phyloP scores from a whole-genome alignment of 2,329 filamentous ascomycete genomes.

The Aspergillus eucalypticola region DNA sequence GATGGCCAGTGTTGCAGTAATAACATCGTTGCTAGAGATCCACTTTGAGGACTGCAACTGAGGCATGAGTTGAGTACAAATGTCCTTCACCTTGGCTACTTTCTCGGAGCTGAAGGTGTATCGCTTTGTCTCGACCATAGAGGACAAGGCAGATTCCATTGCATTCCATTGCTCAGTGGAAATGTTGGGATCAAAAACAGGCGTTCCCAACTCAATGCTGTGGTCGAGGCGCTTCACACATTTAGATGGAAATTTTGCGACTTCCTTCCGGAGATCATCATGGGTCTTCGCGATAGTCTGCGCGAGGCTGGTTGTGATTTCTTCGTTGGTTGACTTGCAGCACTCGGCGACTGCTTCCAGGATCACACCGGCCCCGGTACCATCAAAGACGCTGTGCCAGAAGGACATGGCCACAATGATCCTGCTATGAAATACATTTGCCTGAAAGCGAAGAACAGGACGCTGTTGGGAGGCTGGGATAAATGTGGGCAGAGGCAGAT shows the following conservation, averaged over 20 bases:
- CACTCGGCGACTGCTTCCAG: conserved; percentile 8
- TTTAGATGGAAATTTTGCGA: conserved; percentile 2
- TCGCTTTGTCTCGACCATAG: background rate
- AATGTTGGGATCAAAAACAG: conserved; percentile 3
- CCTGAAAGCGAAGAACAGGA: conserved; percentile 15
- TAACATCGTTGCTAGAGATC: conserved; percentile 9
- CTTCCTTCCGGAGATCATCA: background rate
- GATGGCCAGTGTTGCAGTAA: conserved; percentile 5
- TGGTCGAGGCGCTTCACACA: conserved; percentile 3
- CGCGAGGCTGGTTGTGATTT: background rate
- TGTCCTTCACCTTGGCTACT: background rate
- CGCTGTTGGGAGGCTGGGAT: conserved; percentile 10
- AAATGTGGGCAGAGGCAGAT: background rate
- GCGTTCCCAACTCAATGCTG: background rate
- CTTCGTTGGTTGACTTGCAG: background rate
- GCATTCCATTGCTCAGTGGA: conserved; percentile 4
- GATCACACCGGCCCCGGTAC: conserved; percentile 10
- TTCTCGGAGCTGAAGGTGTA: conserved; percentile 5
- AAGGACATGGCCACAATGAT: conserved; percentile 12
- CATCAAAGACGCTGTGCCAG: conserved; percentile 12
- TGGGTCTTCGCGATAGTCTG: background rate
- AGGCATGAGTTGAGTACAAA: background rate
- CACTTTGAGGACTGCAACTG: background rate
- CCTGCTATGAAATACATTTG: conserved; percentile 12
- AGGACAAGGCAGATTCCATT: conserved; percentile 3